Evolutionary conservation across 73 alveolate species (phyloP), one percentile per base, ranked within the genome.

Genomic region (Uronychia binucleata): DNA sequence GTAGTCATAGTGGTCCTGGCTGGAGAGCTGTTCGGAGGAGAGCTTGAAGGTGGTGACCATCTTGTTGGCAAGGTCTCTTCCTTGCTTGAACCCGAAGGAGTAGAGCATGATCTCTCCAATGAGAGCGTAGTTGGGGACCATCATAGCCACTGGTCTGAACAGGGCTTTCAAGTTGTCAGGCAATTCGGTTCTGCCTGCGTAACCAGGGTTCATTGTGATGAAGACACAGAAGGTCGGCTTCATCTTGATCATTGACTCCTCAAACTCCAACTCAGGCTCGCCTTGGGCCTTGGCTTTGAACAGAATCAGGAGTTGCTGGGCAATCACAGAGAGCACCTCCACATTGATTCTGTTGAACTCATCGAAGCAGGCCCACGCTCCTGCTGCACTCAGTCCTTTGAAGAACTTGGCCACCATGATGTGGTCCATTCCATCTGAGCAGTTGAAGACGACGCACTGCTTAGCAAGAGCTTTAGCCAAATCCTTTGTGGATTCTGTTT

Each of bases 201-300:
- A 93, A 93, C 99, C 99, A 76, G 99, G 99, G 90, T 99, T 99
- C 99, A 99, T 99, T 34, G 99, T 99, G 85, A 99, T 99, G 96
- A 99, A 99, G 60, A 99, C 99, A 75, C 98, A 95, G 93, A 98
- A 98, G 30, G 99, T 98, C 28, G 99, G 99, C 81, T 96, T 91
- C 94, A 99, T 94, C 83, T 88, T 84, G 85, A 97, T 97, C 26
- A 86, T 84, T 31, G 97, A 86, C n/a, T 97, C 99, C 90, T 98
- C 99, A 81, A 98, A 98, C 34, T 67, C 95, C 74, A 97, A 91
- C 84, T 97, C 98, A 33, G 94, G 93, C 59, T 80, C 96, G 1
- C 92, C 94, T 34, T 84, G 86, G 46, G 94, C 97, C 86, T 90
- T 96, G 27, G 97, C 98, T 34, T 97, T 97, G 81, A 98, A 96